A percentile compares a stretch with the other conserved stretches of the same genome.
phyloP scores from a whole-genome alignment of 345 rosid genomes.

The Combretum micranthum region DNA sequence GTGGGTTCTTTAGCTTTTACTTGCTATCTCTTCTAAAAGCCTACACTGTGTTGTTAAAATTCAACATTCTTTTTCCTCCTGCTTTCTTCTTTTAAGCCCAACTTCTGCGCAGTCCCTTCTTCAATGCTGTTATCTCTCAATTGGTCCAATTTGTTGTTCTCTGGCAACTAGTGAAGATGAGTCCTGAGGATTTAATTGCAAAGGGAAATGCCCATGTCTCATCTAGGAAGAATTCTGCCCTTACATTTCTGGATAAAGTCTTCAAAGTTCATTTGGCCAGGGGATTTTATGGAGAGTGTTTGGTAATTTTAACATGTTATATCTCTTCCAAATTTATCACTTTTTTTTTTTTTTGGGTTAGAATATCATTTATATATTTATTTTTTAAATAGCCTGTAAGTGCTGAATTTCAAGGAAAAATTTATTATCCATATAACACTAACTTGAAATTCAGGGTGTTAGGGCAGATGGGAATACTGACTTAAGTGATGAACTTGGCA shows the following conservation, averaged over 20 bases:
- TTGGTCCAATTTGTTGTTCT: slow-evolving; percentile 9
- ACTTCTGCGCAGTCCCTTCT: neutral
- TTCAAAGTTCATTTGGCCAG: slow-evolving; percentile 58
- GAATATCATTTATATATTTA: too few species aligned
- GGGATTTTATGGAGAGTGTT: slow-evolving; percentile 92
- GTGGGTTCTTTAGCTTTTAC: too few species aligned
- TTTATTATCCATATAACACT: neutral
- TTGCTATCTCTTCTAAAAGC: too few species aligned
- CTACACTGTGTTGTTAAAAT: too few species aligned
- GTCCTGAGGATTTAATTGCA: slow-evolving; percentile 41
- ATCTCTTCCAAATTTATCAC: neutral
- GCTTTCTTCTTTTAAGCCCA: neutral
- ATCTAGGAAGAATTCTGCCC: slow-evolving; percentile 40
- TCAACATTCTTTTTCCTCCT: neutral
- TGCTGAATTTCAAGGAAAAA: too few species aligned
- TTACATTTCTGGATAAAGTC: slow-evolving; percentile 53
- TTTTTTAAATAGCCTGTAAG: too few species aligned
- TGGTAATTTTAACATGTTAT: slow-evolving; percentile 37
- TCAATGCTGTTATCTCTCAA: slow-evolving; percentile 8
- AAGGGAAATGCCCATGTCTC: slow-evolving; percentile 44
- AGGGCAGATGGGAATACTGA: slow-evolving; percentile 65
- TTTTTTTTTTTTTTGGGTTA: neutral
- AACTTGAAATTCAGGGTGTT: slow-evolving; percentile 41
- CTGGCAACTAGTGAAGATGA: slow-evolving; percentile 50
- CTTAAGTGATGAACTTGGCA: slow-evolving; percentile 65